Evolutionary conservation across 495 filamentous ascomycete genomes (phyloP).

Genomic region (Penicillium pancosmium): DNA sequence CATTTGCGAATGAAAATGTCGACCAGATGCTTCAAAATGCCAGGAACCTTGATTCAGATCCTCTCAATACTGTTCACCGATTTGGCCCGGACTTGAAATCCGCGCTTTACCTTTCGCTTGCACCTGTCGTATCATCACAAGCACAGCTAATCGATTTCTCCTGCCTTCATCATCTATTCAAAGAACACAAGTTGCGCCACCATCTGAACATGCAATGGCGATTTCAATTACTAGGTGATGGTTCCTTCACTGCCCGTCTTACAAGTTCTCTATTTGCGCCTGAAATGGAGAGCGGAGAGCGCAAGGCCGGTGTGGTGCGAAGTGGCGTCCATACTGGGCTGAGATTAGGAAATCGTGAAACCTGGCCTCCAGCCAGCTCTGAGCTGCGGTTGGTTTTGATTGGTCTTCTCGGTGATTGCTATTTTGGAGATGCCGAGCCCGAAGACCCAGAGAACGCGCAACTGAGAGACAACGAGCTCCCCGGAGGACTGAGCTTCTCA

Average conservation of each 20-base stretch:
- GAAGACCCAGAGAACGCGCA: slow-evolving; percentile 26
- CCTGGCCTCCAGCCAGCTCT: slow-evolving; percentile 91
- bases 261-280: slow-evolving; percentile 84
- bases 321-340: slow-evolving; percentile 77
- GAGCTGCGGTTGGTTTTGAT: slow-evolving; percentile 87
- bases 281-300: slow-evolving; percentile 78
- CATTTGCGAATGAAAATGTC: slow-evolving; percentile 35
- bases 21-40: slow-evolving; percentile 27
- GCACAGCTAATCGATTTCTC: slow-evolving; percentile 74
- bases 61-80: slow-evolving; percentile 10
- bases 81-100: slow-evolving; percentile 75
- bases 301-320: slow-evolving; percentile 65
- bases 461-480: slow-evolving; percentile 57
- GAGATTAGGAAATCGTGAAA: slow-evolving; percentile 71
- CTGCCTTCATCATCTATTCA: slow-evolving; percentile 79
- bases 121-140: slow-evolving; percentile 72
- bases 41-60: slow-evolving; percentile 12
- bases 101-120: slow-evolving; percentile 73
- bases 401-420: slow-evolving; percentile 80
- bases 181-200: slow-evolving; percentile 67
- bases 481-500: slow-evolving; percentile 82
- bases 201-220: slow-evolving; percentile 77
- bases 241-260: slow-evolving; percentile 76
- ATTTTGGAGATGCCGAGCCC: slow-evolving; percentile 38
- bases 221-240: slow-evolving; percentile 83